Evolutionary conservation across 78 protist species (phyloP), one percentile per base, ranked within the genome.

Genomic region (Diacronema lutheri): DNA sequence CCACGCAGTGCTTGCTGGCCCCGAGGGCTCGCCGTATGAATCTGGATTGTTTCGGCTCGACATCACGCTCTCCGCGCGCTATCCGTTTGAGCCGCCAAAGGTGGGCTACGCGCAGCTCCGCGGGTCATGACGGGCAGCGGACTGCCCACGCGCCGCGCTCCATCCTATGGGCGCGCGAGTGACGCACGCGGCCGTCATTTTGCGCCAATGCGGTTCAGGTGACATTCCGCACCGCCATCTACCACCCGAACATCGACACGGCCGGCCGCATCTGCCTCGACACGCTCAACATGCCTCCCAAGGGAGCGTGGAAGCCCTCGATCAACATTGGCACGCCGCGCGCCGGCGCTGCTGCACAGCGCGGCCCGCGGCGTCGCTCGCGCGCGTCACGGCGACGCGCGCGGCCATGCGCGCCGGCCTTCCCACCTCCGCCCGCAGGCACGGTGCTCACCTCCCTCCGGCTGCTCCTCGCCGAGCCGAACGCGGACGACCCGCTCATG

Each of bases 231-330:
- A 96, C 98, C 26, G 94, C 95, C 16, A 85, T 96, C 55, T 94
- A 93, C 56, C 98, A 96, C 85, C 98, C 98, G 23, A 96, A 96
- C 88, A 92, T 96, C 41, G 98, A 96, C 83, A 25, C 61, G 10
- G 88, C 88, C 31, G 98, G 98, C 4, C 64, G 95, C 23, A 94
- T 96, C 35, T 94, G 96, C 46, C 87, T 94, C 29, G 96, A 94
- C 83, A 88, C 77, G 21, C 90, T 96, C 35, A 88, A 84, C 72
- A n/a, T 81, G 78, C 68, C 81, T 1, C 89, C 81, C 16, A 77
- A 82, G 66, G 87, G 87, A n/a, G 76, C 55, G 57, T 93, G 95
- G 95, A 85, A n/a, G 81, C 93, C 94, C 2, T 66, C 92, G 2
- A 33, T 88, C 46, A 91, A 88, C 86, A 0, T 91, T 6, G 4